phyloP scores from a whole-genome alignment of 2,329 filamentous ascomycete species.

The Basipetospora chlamydospora region DNA sequence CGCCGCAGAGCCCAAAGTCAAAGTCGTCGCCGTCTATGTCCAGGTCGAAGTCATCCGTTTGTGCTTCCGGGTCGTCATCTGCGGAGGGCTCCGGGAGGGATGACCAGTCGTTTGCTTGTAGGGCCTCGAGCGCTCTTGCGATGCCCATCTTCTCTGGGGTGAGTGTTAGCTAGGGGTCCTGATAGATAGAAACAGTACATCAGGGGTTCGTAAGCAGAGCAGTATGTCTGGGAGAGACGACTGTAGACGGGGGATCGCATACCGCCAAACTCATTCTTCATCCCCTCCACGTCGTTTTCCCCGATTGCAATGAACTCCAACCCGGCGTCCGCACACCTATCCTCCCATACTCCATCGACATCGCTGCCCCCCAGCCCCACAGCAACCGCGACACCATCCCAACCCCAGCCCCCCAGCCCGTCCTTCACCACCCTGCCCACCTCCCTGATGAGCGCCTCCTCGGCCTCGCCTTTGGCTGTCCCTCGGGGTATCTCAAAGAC shows the following conservation, averaged over 20 bases:
- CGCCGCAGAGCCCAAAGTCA: slow-evolving; percentile 17
- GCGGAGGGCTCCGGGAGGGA: slow-evolving; percentile 14
- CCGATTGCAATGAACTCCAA: slow-evolving; percentile 48
- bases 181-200: too few relatives aligned
- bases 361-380: slow-evolving; percentile 51
- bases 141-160: slow-evolving; percentile 44
- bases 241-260: slow-evolving; percentile 10
- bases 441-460: slow-evolving; percentile 30
- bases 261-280: slow-evolving; percentile 46
- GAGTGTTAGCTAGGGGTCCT: background rate
- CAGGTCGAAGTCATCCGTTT: slow-evolving; percentile 11
- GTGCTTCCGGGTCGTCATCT: slow-evolving; percentile 16
- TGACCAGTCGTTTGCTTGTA: slow-evolving; percentile 53
- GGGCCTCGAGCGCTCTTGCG: slow-evolving; percentile 41
- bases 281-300: slow-evolving; percentile 19
- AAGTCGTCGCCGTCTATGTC: slow-evolving; percentile 21
- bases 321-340: slow-evolving; percentile 38
- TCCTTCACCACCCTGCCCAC: slow-evolving; percentile 41
- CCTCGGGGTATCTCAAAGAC: slow-evolving; percentile 17
- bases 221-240: too few relatives aligned
- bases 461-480: slow-evolving; percentile 6
- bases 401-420: slow-evolving; percentile 44
- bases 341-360: slow-evolving; percentile 48
- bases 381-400: slow-evolving; percentile 50
- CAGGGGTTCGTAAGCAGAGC: too few relatives aligned